Conservation (phyloP, 2,329 filamentous ascomycete genomes). For the Botryosphaeria dothidea region DNA sequence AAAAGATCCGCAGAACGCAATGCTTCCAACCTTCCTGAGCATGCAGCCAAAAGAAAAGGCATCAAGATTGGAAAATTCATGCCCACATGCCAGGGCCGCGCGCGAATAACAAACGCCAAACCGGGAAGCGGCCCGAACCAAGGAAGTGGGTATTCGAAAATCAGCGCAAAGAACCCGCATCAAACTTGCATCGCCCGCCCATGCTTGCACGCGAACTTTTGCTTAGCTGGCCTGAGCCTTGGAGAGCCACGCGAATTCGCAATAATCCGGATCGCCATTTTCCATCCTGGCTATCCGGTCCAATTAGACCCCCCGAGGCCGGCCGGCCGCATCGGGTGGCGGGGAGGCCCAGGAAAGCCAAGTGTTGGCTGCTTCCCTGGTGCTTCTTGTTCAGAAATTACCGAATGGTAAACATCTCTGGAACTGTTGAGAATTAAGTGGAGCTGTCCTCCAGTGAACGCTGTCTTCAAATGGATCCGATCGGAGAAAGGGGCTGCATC, state of each 20-base stretch:
- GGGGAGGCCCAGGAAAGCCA: not conserved
- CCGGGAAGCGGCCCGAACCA: constrained; percentile 18
- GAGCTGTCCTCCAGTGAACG: not conserved
- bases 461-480: constrained; percentile 16
- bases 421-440: not conserved
- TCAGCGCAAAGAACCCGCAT: constrained; percentile 19
- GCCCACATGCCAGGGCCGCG: not conserved
- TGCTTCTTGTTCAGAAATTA: constrained; percentile 9
- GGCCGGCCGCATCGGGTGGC: not conserved
- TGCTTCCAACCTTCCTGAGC: constrained; percentile 16
- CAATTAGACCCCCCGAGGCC: not conserved
- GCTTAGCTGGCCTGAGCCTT: not conserved
- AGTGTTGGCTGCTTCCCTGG: not conserved
- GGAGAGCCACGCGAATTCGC: not conserved
- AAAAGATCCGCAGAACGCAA: constrained; percentile 15
- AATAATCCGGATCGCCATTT: not conserved
- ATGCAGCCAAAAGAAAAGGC: constrained; percentile 15
- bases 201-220: not conserved
- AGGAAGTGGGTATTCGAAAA: constrained; percentile 21
- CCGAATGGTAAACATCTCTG: constrained; percentile 3
- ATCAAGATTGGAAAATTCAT: constrained; percentile 9
- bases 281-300: not conserved
- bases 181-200: constrained; percentile 18
- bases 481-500: constrained; percentile 65
- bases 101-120: constrained; percentile 19